Evolutionary conservation across 2,329 filamentous ascomycete species (phyloP).

Genomic region (Sclerotinia glacialis): DNA sequence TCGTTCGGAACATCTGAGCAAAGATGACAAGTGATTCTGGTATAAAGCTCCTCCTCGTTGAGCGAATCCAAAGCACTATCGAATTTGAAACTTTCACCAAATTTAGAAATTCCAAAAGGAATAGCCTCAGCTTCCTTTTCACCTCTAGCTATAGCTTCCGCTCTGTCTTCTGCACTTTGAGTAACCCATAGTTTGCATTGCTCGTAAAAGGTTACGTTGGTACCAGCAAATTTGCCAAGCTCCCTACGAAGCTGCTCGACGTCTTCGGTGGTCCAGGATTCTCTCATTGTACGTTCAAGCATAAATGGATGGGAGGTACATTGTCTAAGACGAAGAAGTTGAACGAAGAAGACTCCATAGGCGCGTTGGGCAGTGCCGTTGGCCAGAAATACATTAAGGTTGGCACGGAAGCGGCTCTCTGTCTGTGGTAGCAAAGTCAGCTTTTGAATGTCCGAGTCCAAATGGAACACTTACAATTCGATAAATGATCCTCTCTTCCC

Average conservation of each 20-base stretch:
- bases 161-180: slow-evolving; percentile 16
- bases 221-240: slow-evolving; percentile 21
- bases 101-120: slow-evolving; percentile 33
- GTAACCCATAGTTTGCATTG: slow-evolving; percentile 35
- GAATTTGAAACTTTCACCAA: slow-evolving; percentile 39
- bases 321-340: slow-evolving; percentile 38
- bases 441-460: slow-evolving; percentile 16
- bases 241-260: slow-evolving; percentile 25
- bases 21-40: slow-evolving; percentile 42
- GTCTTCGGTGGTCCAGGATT: slow-evolving; percentile 36
- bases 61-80: slow-evolving; percentile 37
- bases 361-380: slow-evolving; percentile 27
- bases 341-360: slow-evolving; percentile 36
- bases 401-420: slow-evolving; percentile 36
- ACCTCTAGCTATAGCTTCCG: not conserved
- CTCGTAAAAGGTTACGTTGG: slow-evolving; percentile 33
- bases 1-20: slow-evolving; percentile 45
- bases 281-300: slow-evolving; percentile 37
- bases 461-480: slow-evolving; percentile 48
- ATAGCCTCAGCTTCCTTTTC: slow-evolving; percentile 22
- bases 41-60: slow-evolving; percentile 36
- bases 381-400: slow-evolving; percentile 33
- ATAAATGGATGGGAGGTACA: slow-evolving; percentile 39
- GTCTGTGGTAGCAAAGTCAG: slow-evolving; percentile 40
- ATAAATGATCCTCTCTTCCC: slow-evolving; percentile 53